A percentile compares a stretch with the other conserved stretches of the same genome.
These are phyloP conservation scores for Annona cherimola DNA, from an alignment of 164 flowering plant genomes.

Conservation along the genomic window DNA sequence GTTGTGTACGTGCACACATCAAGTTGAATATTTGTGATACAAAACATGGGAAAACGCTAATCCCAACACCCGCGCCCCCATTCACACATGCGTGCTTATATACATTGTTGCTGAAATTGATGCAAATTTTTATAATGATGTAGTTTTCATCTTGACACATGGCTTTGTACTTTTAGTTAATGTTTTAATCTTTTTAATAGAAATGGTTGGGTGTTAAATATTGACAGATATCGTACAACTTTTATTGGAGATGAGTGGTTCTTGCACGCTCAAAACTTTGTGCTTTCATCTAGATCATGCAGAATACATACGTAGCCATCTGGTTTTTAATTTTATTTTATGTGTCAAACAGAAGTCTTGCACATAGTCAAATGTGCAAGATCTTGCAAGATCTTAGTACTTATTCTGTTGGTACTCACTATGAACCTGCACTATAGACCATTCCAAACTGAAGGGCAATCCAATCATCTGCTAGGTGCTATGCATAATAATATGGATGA, in stretches of 20 bases:
- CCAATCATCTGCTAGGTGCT: no score
- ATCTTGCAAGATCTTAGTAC: no score
- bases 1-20: background rate
- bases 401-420: no score
- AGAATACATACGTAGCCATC: background rate
- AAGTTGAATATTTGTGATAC: background rate
- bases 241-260: background rate
- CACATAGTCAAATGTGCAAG: no score
- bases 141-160: background rate
- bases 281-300: background rate
- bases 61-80: no score
- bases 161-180: background rate
- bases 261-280: background rate
- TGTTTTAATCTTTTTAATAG: background rate
- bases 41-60: no score
- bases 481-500: no score
- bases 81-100: background rate
- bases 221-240: background rate
- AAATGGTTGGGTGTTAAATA: background rate
- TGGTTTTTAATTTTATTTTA: background rate
- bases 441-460: no score
- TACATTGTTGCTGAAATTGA: no score
- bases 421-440: no score
- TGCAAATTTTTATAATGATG: background rate
- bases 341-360: no score